Evolutionary conservation across 1,284 basidiomycete species (phyloP).

Genomic region (Xerocomus minutiporus): DNA sequence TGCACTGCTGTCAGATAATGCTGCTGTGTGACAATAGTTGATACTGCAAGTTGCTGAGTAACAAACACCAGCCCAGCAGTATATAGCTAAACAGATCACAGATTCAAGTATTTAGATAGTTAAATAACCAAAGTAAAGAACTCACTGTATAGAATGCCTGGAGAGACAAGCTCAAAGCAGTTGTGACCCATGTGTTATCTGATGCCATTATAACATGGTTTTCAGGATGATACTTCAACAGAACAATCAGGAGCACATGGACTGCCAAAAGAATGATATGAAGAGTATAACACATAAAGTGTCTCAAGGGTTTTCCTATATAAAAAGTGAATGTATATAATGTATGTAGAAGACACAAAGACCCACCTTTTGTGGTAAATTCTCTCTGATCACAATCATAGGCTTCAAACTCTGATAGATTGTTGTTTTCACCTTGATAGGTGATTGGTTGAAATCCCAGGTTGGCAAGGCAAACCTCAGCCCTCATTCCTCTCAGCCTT

Average conservation of each 20-base stretch:
- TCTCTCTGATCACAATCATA: too few relatives aligned
- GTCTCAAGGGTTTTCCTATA: too few relatives aligned
- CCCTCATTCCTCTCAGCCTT: conserved; percentile 3
- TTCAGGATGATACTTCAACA: conserved; percentile 6
- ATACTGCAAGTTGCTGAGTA: conserved; percentile 8
- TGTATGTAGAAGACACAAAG: too few relatives aligned
- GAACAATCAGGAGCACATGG: background rate
- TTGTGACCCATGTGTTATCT: background rate
- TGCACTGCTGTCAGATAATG: conserved; percentile 8
- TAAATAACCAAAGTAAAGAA: background rate
- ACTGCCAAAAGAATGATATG: conserved; percentile 2
- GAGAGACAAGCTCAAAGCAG: background rate
- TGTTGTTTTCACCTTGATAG: background rate
- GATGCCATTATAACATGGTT: background rate
- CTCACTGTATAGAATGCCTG: conserved; percentile 8
- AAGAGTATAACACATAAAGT: conserved; percentile 1
- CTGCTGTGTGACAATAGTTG: background rate
- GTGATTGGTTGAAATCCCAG: background rate
- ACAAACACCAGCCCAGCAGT: conserved; percentile 9
- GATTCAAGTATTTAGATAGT: background rate
- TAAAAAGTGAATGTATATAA: too few relatives aligned
- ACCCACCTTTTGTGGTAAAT: too few relatives aligned
- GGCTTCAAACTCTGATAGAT: background rate
- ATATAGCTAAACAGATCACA: conserved; percentile 3
- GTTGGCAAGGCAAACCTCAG: conserved; percentile 2